These are phyloP conservation scores for Mrakia blollopis DNA, from an alignment of 768 basidiomycete genomes.

Conservation along the genomic window DNA sequence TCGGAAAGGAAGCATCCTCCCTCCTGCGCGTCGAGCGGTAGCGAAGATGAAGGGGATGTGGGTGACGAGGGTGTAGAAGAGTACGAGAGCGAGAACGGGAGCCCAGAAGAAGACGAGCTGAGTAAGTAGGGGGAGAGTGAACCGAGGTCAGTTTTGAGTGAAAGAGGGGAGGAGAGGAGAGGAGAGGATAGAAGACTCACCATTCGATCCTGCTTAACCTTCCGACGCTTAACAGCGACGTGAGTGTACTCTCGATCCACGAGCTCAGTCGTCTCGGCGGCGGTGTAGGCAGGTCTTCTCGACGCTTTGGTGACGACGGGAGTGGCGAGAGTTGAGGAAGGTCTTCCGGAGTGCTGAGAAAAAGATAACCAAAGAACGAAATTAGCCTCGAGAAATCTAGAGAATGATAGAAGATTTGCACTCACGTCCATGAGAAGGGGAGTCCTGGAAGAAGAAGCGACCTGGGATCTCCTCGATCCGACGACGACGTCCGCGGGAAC, in stretches of 20 bases:
- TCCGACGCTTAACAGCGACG: conserved; percentile 2
- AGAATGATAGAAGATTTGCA: not conserved
- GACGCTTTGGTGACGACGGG: not conserved
- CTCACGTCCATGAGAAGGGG: not conserved
- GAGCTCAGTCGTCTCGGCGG: not conserved
- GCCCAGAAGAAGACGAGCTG: conserved; percentile 21
- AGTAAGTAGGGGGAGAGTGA: not conserved
- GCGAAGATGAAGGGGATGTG: conserved; percentile 16
- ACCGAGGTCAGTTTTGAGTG: not conserved
- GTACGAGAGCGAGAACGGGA: conserved; percentile 20
- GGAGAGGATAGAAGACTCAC: not conserved
- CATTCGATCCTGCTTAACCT: conserved; percentile 25
- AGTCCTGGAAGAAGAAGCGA: conserved; percentile 4
- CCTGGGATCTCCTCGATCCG: not conserved
- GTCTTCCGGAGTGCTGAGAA: not conserved
- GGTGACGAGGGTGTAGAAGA: conserved; percentile 23
- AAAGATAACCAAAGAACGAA: not conserved
- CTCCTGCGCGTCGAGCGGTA: conserved; percentile 14
- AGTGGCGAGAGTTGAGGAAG: not conserved
- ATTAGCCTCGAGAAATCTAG: not conserved
- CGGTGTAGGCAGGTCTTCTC: conserved; percentile 2
- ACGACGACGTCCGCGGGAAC: conserved; percentile 2
- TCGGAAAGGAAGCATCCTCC: conserved; percentile 10
- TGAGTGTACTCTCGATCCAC: conserved; percentile 3
- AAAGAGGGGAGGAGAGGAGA: not conserved